These are phyloP conservation scores for Iberis pinnata DNA, from an alignment of 345 rosid genomes.

Conservation along the genomic window DNA sequence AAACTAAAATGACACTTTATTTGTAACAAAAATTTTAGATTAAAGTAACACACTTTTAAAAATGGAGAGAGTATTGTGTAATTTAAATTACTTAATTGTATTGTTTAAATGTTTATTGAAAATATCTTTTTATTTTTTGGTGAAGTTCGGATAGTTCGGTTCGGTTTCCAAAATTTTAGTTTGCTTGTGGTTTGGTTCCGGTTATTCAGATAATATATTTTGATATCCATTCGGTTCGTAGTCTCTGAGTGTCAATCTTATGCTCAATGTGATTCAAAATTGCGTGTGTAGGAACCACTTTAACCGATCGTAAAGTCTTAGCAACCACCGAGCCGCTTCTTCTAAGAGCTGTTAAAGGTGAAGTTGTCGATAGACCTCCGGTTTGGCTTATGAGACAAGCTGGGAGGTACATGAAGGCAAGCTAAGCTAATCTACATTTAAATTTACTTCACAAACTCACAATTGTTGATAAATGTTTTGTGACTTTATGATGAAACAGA, in stretches of 20 bases:
- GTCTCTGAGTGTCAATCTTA: too few species aligned
- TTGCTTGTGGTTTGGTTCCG: not conserved
- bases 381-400: constrained; percentile 99
- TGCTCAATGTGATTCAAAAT: constrained; percentile 5
- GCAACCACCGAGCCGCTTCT: constrained; percentile 61
- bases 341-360: constrained; percentile 88
- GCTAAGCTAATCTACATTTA: constrained; percentile 37
- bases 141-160: too few species aligned
- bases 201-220: too few species aligned
- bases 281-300: constrained; percentile 29
- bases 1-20: too few species aligned
- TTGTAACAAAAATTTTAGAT: too few species aligned
- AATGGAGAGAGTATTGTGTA: too few species aligned
- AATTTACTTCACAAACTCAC: not conserved
- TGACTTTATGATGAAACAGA: constrained; percentile 37
- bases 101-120: too few species aligned
- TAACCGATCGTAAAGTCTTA: constrained; percentile 43
- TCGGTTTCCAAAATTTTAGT: too few species aligned
- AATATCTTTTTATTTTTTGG: too few species aligned
- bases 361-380: constrained; percentile 92
- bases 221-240: too few species aligned
- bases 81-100: too few species aligned
- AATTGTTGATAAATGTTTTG: not conserved
- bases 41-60: too few species aligned
- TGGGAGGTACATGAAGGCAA: constrained; percentile 99